Evolutionary conservation across 2,329 filamentous ascomycete species (phyloP).

Genomic region (Thermoascus crustaceus): DNA sequence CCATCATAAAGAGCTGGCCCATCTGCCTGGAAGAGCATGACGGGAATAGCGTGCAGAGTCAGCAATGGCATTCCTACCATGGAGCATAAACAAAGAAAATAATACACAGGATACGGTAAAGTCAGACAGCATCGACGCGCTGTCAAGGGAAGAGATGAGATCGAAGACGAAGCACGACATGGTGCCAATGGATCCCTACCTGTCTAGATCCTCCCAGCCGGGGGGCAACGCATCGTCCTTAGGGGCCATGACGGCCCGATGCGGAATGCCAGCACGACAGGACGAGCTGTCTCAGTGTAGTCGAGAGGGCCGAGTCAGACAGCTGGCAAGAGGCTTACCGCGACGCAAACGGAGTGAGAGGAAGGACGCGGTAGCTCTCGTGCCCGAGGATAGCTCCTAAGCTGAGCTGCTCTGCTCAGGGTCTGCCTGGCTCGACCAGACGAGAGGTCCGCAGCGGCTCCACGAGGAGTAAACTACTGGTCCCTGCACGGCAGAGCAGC

Average conservation of each 20-base stretch:
- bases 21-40: conserved; percentile 55
- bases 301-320: background rate
- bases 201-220: conserved; percentile 34
- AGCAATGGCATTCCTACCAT: conserved; percentile 38
- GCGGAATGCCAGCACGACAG: conserved; percentile 1
- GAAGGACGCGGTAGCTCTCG: background rate
- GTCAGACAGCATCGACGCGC: conserved; percentile 51
- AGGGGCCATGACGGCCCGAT: conserved; percentile 30
- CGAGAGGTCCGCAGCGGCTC: background rate
- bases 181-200: conserved; percentile 24
- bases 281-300: background rate
- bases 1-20: conserved; percentile 58
- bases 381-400: background rate
- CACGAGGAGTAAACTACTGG: conserved; percentile 3
- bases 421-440: background rate
- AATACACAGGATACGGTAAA: conserved; percentile 53
- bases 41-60: conserved; percentile 61
- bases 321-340: background rate
- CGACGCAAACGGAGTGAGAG: conserved; percentile 1
- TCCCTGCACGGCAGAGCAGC: conserved; percentile 1
- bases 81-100: conserved; percentile 1
- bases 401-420: background rate
- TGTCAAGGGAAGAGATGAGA: conserved; percentile 30
- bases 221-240: conserved; percentile 34
- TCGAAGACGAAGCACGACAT: conserved; percentile 23